These are phyloP conservation scores for Aspergillus wentii DNA, from an alignment of 495 filamentous ascomycete genomes.

Conservation along the genomic window DNA sequence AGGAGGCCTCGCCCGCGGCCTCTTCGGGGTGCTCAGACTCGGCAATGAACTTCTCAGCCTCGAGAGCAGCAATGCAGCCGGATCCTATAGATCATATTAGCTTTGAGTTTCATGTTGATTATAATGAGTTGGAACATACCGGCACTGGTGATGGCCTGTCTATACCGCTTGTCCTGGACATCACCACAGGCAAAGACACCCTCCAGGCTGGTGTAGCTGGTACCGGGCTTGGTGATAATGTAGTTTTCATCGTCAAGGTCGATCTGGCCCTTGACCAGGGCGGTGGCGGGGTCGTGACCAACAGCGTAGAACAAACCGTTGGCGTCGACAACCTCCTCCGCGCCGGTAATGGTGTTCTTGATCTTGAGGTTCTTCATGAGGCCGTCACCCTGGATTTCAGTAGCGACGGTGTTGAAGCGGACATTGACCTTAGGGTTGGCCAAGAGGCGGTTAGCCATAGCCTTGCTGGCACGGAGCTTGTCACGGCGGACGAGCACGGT, in stretches of 20 bases:
- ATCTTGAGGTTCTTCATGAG: slow-evolving; percentile 82
- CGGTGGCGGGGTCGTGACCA: slow-evolving; percentile 91
- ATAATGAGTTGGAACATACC: slow-evolving; percentile 51
- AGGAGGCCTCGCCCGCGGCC: slow-evolving; percentile 14
- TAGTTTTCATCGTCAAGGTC: slow-evolving; percentile 85
- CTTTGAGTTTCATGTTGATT: slow-evolving; percentile 1
- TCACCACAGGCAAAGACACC: slow-evolving; percentile 97
- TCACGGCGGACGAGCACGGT: slow-evolving; percentile 88
- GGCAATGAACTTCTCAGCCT: slow-evolving; percentile 86
- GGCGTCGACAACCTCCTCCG: slow-evolving; percentile 75
- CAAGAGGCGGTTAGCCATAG: slow-evolving; percentile 84
- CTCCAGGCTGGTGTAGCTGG: slow-evolving; percentile 79
- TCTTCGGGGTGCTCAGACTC: slow-evolving; percentile 61
- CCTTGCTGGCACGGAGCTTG: slow-evolving; percentile 77
- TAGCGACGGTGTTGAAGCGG: slow-evolving; percentile 73
- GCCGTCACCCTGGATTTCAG: slow-evolving; percentile 80
- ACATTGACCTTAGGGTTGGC: slow-evolving; percentile 85
- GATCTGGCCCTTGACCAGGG: slow-evolving; percentile 79
- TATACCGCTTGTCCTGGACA: slow-evolving; percentile 97
- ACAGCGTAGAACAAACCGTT: slow-evolving; percentile 97
- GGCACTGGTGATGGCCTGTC: slow-evolving; percentile 96
- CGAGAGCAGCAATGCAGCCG: slow-evolving; percentile 90
- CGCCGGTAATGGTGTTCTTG: slow-evolving; percentile 71
- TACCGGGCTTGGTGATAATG: slow-evolving; percentile 83
- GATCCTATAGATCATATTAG: slow-evolving; percentile 53